Conservation (phyloP, 176 grass and related monocot genomes). For the Pharus latifolius region DNA sequence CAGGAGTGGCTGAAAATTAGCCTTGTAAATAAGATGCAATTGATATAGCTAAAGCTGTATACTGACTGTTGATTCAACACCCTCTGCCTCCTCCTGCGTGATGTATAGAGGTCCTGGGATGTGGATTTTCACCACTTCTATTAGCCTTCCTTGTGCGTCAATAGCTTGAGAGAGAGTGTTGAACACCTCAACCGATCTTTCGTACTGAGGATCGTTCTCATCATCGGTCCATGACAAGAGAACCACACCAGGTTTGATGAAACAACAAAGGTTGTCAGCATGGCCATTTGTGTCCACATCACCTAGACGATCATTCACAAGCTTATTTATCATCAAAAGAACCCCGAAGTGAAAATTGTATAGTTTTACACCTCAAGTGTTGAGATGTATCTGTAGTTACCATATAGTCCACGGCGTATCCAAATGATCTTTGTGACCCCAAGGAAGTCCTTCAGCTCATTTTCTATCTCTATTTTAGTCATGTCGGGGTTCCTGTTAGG, state of each 20-base stretch:
- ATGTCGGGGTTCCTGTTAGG: conserved; percentile 86
- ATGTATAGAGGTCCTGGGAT: conserved; percentile 78
- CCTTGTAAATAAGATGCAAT: not conserved
- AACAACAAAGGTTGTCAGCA: conserved; percentile 82
- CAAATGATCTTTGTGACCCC: conserved; percentile 84
- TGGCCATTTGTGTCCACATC: conserved; percentile 93
- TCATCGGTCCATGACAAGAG: conserved; percentile 79
- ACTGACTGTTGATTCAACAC: conserved; percentile 37
- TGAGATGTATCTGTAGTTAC: conserved; percentile 21
- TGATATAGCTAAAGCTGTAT: not conserved
- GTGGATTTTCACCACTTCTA: conserved; percentile 80
- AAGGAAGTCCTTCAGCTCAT: conserved; percentile 72
- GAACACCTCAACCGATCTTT: conserved; percentile 75
- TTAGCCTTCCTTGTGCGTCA: conserved; percentile 49
- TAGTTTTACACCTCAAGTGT: not conserved
- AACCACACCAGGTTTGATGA: conserved; percentile 65
- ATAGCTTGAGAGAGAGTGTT: conserved; percentile 28
- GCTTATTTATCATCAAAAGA: not conserved
- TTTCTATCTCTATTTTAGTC: conserved; percentile 76
- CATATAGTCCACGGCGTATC: conserved; percentile 74
- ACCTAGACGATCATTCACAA: conserved; percentile 27
- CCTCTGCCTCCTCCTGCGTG: conserved; percentile 64
- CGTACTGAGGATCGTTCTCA: conserved; percentile 56
- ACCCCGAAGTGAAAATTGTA: not conserved
- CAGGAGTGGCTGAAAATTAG: not conserved